These are phyloP conservation scores for Leccinum variabile DNA, from an alignment of 1,284 basidiomycete species.

Conservation along the genomic window DNA sequence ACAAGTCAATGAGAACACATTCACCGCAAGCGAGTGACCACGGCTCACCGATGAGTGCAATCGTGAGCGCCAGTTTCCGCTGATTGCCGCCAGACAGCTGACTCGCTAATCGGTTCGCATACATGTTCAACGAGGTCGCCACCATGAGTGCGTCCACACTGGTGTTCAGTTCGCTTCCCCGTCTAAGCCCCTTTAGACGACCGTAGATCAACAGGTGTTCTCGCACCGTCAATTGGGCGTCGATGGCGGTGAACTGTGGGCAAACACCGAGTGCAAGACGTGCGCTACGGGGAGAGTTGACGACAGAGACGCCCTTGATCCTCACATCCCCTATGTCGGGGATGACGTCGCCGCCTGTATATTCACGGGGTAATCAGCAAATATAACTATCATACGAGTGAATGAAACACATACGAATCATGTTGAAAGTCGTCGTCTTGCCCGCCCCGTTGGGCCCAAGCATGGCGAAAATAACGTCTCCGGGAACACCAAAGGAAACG, in stretches of 20 bases:
- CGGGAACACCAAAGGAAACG: constrained; percentile 67
- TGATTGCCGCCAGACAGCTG: constrained; percentile 80
- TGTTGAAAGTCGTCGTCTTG: constrained; percentile 78
- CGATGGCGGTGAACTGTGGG: constrained; percentile 83
- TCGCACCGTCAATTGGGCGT: constrained; percentile 71
- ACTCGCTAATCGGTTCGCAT: constrained; percentile 70
- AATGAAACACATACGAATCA: constrained; percentile 55
- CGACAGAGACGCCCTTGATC: constrained; percentile 64
- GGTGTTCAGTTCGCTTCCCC: constrained; percentile 46
- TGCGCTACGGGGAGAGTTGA: constrained; percentile 58
- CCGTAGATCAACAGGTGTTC: constrained; percentile 74
- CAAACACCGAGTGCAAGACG: constrained; percentile 73
- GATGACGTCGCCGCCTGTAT: constrained; percentile 56
- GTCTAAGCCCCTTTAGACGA: constrained; percentile 62
- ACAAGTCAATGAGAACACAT: neutral
- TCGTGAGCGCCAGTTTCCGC: constrained; percentile 75
- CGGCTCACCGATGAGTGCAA: constrained; percentile 70
- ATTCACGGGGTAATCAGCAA: neutral
- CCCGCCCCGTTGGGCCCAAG: constrained; percentile 82
- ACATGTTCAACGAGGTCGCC: constrained; percentile 58
- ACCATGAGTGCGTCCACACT: constrained; percentile 62
- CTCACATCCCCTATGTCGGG: constrained; percentile 66
- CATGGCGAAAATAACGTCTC: constrained; percentile 68
- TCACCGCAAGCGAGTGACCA: neutral
- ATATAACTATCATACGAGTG: neutral